phyloP scores from a whole-genome alignment of 202 grass and related monocot species.

The Dendrocalamus latiflorus region DNA sequence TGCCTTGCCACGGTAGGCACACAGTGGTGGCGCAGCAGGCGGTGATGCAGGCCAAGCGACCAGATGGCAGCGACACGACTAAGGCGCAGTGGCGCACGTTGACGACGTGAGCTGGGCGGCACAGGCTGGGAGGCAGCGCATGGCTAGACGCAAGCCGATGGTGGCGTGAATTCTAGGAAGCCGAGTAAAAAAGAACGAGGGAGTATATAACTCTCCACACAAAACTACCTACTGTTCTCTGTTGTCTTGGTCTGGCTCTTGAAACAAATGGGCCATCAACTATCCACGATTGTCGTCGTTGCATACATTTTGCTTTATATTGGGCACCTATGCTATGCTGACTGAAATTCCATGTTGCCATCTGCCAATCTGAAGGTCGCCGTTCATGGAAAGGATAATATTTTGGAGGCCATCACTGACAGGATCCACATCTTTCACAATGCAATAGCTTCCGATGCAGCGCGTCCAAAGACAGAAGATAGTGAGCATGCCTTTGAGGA shows the following conservation, averaged over 20 bases:
- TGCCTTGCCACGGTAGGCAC: too few species aligned
- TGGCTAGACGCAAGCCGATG: too few species aligned
- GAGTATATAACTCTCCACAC: too few species aligned
- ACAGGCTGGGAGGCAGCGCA: too few species aligned
- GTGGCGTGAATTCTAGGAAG: too few species aligned
- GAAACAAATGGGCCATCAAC: neutral
- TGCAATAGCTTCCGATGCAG: slow-evolving; percentile 67
- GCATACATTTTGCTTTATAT: slow-evolving; percentile 2
- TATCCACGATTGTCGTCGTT: neutral
- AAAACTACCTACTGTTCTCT: neutral
- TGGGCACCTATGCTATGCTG: neutral
- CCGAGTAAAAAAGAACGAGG: too few species aligned
- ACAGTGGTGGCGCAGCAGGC: too few species aligned
- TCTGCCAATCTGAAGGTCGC: slow-evolving; percentile 48
- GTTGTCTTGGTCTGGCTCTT: neutral
- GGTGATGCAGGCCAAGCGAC: too few species aligned
- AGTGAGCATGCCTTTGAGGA: slow-evolving; percentile 74
- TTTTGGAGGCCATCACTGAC: slow-evolving; percentile 48
- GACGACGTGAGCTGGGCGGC: too few species aligned
- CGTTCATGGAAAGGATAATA: slow-evolving; percentile 61
- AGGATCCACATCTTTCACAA: slow-evolving; percentile 31
- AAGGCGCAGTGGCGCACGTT: too few species aligned
- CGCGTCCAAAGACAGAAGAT: slow-evolving; percentile 49
- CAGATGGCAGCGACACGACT: too few species aligned
- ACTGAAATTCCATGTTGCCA: neutral